Conservation (phyloP, 1,284 basidiomycete genomes). For the Sporisorium exsertum region DNA sequence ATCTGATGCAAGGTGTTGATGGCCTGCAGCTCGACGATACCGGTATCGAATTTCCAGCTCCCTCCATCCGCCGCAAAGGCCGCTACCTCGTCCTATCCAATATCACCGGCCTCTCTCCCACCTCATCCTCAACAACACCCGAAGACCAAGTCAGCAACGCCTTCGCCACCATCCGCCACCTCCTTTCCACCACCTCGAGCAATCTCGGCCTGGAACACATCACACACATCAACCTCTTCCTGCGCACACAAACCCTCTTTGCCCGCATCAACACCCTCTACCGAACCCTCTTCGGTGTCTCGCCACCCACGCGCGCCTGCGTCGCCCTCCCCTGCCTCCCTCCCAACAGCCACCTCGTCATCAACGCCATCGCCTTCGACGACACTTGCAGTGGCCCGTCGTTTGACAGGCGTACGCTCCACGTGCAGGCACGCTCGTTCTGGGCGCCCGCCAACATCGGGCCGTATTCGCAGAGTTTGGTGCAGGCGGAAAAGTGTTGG, state of each 20-base stretch:
- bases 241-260: conserved; percentile 72
- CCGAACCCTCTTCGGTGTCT: conserved; percentile 83
- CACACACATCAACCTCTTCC: conserved; percentile 83
- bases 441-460: conserved; percentile 99
- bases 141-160: conserved; percentile 34
- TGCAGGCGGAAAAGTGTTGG: conserved; percentile 80
- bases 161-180: conserved; percentile 12
- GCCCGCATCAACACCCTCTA: conserved; percentile 74
- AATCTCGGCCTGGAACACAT: conserved; percentile 72
- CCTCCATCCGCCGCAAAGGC: conserved; percentile 22
- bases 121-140: not conserved
- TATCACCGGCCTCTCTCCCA: conserved; percentile 17
- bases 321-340: conserved; percentile 75
- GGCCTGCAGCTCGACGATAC: not conserved
- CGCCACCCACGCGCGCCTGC: conserved; percentile 92
- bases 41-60: not conserved
- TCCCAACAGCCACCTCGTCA: conserved; percentile 18
- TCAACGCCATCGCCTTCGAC: conserved; percentile 30
- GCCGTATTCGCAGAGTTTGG: conserved; percentile 93
- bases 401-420: conserved; percentile 73
- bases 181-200: conserved; percentile 7
- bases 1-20: not conserved
- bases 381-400: not conserved
- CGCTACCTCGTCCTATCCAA: conserved; percentile 35
- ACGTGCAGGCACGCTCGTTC: conserved; percentile 94